These are phyloP conservation scores for Basipetospora chlamydospora DNA, from an alignment of 2,329 filamentous ascomycete genomes.

Conservation along the genomic window DNA sequence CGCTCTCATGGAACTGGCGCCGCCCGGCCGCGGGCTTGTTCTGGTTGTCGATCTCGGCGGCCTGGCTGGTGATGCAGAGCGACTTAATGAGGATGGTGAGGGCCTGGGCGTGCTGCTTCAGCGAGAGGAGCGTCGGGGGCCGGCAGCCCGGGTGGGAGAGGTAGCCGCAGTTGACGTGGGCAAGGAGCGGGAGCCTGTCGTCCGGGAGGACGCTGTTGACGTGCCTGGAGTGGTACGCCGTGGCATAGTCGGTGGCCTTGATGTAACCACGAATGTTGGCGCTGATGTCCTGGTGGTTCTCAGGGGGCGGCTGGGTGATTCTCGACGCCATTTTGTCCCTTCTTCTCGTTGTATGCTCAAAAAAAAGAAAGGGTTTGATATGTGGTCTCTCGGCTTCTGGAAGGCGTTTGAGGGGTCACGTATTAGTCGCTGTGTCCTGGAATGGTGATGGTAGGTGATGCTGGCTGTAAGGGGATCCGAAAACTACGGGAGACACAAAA, in stretches of 20 bases:
- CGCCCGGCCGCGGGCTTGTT: conserved; percentile 7
- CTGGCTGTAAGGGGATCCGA: too few relatives aligned
- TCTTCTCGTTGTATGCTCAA: neutral
- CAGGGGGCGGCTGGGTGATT: neutral
- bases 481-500: too few relatives aligned
- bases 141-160: conserved; percentile 32
- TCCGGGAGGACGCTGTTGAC: conserved; percentile 12
- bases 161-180: conserved; percentile 41
- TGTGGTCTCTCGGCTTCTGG: too few relatives aligned
- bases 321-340: neutral
- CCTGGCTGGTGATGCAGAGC: conserved; percentile 24
- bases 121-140: conserved; percentile 37
- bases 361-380: too few relatives aligned
- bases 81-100: conserved; percentile 35
- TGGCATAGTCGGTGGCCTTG: conserved; percentile 15
- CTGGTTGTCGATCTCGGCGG: conserved; percentile 14
- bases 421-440: too few relatives aligned
- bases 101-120: conserved; percentile 48
- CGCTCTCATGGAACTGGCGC: conserved; percentile 22
- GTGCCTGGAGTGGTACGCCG: conserved; percentile 12
- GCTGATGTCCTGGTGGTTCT: neutral
- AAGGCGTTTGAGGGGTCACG: too few relatives aligned
- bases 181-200: conserved; percentile 12
- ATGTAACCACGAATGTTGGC: conserved; percentile 8
- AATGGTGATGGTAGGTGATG: too few relatives aligned